Evolutionary conservation across 352 stramenopile species (phyloP).

Genomic region (Phytophthora uliginosa): DNA sequence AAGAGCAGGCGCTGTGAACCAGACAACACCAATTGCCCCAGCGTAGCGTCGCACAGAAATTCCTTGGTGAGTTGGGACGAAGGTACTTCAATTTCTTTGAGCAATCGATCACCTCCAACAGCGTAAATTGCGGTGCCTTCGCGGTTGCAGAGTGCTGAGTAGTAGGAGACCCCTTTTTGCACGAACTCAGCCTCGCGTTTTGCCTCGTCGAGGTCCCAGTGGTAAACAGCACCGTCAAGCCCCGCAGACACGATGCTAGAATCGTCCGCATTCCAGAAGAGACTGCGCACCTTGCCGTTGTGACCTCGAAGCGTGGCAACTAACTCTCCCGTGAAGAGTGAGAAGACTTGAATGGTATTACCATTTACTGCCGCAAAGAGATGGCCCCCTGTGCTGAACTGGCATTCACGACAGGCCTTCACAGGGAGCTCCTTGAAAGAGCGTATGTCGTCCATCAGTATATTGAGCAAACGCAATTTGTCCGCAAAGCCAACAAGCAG

Average conservation of each 20-base stretch:
- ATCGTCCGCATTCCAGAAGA: constrained; percentile 93
- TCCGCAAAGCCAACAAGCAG: constrained; percentile 92
- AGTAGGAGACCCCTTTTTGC: constrained; percentile 94
- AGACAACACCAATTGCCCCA: constrained; percentile 91
- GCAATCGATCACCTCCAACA: constrained; percentile 89
- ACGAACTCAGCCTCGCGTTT: constrained; percentile 95
- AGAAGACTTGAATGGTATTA: constrained; percentile 95
- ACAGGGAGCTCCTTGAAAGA: constrained; percentile 88
- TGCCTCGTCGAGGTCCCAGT: constrained; percentile 94
- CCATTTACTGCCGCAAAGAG: constrained; percentile 96
- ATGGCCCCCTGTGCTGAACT: constrained; percentile 90
- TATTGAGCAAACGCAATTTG: constrained; percentile 92
- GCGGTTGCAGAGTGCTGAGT: constrained; percentile 86
- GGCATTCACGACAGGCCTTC: constrained; percentile 85
- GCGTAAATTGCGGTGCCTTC: constrained; percentile 87
- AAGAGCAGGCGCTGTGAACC: constrained; percentile 92
- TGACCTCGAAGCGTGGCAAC: constrained; percentile 92
- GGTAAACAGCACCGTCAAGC: constrained; percentile 94
- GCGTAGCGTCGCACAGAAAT: constrained; percentile 76
- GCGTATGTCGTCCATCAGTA: constrained; percentile 94
- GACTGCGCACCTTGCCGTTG: constrained; percentile 93
- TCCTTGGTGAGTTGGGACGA: constrained; percentile 82
- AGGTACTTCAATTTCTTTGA: constrained; percentile 93
- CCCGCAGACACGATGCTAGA: constrained; percentile 89
- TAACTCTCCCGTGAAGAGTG: constrained; percentile 93